These are phyloP conservation scores for Tulasnella sp. DNA, from an alignment of 768 basidiomycete species.

Conservation along the genomic window DNA sequence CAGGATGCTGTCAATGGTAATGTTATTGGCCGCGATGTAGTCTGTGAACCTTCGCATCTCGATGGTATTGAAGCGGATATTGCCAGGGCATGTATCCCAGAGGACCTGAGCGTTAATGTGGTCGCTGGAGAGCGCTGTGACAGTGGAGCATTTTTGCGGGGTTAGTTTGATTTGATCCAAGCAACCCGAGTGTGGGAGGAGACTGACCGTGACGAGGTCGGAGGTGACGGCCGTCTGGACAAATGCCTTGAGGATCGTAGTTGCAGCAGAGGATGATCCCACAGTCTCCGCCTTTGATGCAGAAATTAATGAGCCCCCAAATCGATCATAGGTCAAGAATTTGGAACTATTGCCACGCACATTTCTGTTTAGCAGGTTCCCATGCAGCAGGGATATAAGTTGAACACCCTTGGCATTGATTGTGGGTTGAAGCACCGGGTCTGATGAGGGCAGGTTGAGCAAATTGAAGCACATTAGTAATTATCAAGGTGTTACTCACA, in stretches of 20 bases:
- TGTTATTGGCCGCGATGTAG: not conserved
- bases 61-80: not conserved
- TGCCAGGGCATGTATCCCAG: not conserved
- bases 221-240: constrained; percentile 6
- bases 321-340: not conserved
- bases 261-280: constrained; percentile 1
- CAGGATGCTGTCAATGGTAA: constrained; percentile 1
- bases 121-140: constrained; percentile 3
- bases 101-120: not conserved
- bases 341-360: not conserved
- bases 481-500: not conserved
- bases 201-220: not conserved
- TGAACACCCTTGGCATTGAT: constrained; percentile 6
- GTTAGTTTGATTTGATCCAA: not conserved
- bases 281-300: constrained; percentile 2
- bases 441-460: not conserved
- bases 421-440: constrained; percentile 6
- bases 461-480: not conserved
- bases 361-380: constrained; percentile 1
- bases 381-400: constrained; percentile 11
- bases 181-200: not conserved
- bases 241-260: constrained; percentile 9
- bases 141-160: not conserved
- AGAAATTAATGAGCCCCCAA: not conserved
- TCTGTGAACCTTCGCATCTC: not conserved